phyloP scores from a whole-genome alignment of 495 filamentous ascomycete genomes.

The Penicillium canariense region DNA sequence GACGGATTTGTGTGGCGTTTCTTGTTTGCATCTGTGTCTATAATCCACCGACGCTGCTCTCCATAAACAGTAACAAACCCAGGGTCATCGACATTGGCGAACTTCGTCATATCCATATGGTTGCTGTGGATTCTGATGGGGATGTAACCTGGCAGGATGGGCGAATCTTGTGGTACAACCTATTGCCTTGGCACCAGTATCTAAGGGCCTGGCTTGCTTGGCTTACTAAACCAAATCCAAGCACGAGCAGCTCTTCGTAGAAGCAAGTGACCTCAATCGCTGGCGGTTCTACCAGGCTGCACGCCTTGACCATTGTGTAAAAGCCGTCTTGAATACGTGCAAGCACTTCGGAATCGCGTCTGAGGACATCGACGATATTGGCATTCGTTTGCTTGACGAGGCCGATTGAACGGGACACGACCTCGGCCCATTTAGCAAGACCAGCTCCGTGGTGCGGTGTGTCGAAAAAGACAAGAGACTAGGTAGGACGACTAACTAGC shows the following conservation, averaged over 20 bases:
- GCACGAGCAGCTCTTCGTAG: background rate
- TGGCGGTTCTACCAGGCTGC: background rate
- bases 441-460: background rate
- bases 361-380: background rate
- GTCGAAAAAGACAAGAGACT: background rate
- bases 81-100: background rate
- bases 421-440: background rate
- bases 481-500: too few relatives aligned
- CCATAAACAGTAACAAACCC: background rate
- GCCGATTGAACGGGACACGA: background rate
- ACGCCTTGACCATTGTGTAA: background rate
- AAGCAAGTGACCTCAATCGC: background rate
- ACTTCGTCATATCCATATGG: conserved; percentile 6
- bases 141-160: background rate
- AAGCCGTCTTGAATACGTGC: background rate
- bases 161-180: background rate
- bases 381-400: background rate
- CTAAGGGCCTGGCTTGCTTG: background rate
- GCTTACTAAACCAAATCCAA: background rate
- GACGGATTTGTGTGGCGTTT: background rate
- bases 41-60: background rate
- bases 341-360: background rate
- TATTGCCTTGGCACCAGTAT: background rate
- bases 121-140: conserved; percentile 3
- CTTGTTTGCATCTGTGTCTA: background rate